These are phyloP conservation scores for Neltuma alba DNA, from an alignment of 306 rosid species.

Conservation along the genomic window DNA sequence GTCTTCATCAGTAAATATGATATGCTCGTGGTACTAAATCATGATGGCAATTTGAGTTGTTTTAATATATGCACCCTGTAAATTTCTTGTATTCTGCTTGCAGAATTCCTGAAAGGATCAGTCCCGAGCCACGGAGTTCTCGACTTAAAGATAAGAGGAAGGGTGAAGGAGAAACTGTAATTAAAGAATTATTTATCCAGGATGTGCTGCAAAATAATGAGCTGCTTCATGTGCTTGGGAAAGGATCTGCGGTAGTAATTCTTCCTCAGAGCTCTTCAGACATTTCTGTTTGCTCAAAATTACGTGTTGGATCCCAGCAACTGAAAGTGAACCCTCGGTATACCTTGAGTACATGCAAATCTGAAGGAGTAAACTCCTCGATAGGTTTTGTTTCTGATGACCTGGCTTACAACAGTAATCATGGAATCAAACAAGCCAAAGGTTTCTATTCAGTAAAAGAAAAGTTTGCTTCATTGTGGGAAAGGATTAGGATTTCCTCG, in stretches of 20 bases:
- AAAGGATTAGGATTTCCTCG: slow-evolving; percentile 51
- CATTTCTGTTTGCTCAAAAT: slow-evolving; percentile 76
- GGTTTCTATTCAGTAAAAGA: slow-evolving; percentile 59
- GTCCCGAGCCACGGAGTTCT: slow-evolving; percentile 84
- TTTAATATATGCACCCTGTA: neutral
- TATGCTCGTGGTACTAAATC: slow-evolving; percentile 14
- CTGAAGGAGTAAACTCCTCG: slow-evolving; percentile 58
- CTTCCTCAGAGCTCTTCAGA: slow-evolving; percentile 84
- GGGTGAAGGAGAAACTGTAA: slow-evolving; percentile 88
- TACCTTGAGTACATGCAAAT: slow-evolving; percentile 52
- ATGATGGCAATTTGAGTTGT: neutral
- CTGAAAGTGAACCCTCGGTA: slow-evolving; percentile 51
- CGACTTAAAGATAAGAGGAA: slow-evolving; percentile 87
- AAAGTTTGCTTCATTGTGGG: slow-evolving; percentile 50
- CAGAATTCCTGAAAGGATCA: slow-evolving; percentile 62
- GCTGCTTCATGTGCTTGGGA: slow-evolving; percentile 75
- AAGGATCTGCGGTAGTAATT: slow-evolving; percentile 73
- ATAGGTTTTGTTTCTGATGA: slow-evolving; percentile 71
- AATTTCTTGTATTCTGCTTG: slow-evolving; percentile 37
- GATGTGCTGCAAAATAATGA: slow-evolving; percentile 70
- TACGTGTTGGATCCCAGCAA: slow-evolving; percentile 68
- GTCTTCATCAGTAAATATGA: no score
- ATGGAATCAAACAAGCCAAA: slow-evolving; percentile 55
- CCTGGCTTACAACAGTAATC: slow-evolving; percentile 48
- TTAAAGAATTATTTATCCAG: slow-evolving; percentile 82